A percentile compares a stretch with the other conserved stretches of the same genome.
Evolutionary conservation across 225 moss, liverwort and hornwort species (phyloP).

Genomic region (Neckera pumila): DNA sequence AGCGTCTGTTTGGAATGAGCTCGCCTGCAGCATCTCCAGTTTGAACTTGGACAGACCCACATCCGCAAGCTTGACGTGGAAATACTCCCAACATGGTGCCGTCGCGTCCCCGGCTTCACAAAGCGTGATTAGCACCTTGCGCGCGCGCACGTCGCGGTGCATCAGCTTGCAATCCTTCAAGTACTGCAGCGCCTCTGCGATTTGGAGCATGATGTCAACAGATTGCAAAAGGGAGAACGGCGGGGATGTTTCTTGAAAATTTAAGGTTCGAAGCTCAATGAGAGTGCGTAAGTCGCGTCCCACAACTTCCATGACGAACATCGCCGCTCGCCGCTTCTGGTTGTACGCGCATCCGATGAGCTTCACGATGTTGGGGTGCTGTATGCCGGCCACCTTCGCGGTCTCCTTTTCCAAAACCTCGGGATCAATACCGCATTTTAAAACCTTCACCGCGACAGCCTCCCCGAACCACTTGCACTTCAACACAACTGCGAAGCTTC

Average conservation of each 20-base stretch:
- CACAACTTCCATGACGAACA: conserved; percentile 45
- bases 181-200: conserved; percentile 45
- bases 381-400: conserved; percentile 17
- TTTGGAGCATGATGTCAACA: conserved; percentile 46
- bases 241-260: conserved; percentile 3
- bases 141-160: conserved; percentile 43
- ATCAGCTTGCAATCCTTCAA: conserved; percentile 38
- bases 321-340: conserved; percentile 22
- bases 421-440: conserved; percentile 8
- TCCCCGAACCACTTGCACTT: conserved; percentile 52
- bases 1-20: conserved; percentile 36
- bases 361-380: conserved; percentile 46
- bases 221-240: conserved; percentile 38
- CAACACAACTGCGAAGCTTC: conserved; percentile 26
- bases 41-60: conserved; percentile 38
- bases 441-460: conserved; percentile 40
- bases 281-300: conserved; percentile 39
- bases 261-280: conserved; percentile 26
- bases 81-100: conserved; percentile 30
- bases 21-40: conserved; percentile 32
- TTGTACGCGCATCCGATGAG: conserved; percentile 45
- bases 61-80: conserved; percentile 46
- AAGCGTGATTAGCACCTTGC: conserved; percentile 32
- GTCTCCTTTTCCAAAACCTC: conserved; percentile 21
- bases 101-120: conserved; percentile 28